Base-by-base conservation (phyloP, 2,329 filamentous ascomycete genomes). In the Talaromyces pinophilus region DNA sequence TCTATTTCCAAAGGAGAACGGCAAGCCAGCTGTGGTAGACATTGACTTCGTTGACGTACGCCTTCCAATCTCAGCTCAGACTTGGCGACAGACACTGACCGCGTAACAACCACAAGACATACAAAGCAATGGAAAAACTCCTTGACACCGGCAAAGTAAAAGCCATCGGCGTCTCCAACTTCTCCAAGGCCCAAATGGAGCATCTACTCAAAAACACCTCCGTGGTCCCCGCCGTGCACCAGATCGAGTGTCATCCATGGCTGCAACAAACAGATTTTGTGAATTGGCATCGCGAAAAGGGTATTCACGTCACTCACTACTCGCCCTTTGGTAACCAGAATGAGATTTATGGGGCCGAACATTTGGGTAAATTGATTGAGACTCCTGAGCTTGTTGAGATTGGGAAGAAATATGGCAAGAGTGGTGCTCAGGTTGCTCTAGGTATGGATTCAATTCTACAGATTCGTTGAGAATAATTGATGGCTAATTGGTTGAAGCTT, bases 301-400 rank as follows among this genome's bases (percentile, higher is more conserved):
- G 80, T 38, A 86, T 86, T 67, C 84, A 85, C 71, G 71, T 86
- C 66, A 85, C 82, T 3, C 83, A 85, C 64, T 86, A 86, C 73
- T 84, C 82, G 40, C 82, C 84, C 0, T 83, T 86, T 42, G 85
- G 84, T 33, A 86, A 86, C 72, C 78, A 82, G 73, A 86, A 86
- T 70, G 74, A 79, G 63, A 74, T 83, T 30, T 86, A 86, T 72
- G 74, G 73, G 8, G 80, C 79, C 17, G 73, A 79, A 64, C 75
- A 79, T n/a, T 74, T 81, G 48, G 79, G 78, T 7, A 83, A 83
- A 69, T 68, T 86, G 61, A 84, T 86, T 57, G 83, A 86, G 3
- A 82, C 85, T 62, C 81, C 82, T 1, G 75, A 80, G 0, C 70
- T 87, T 44, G 76, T 73, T 7, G 80, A 84, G 65, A 81, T 87